phyloP scores from a whole-genome alignment of 2,329 filamentous ascomycete species.

The Eutypella sp. region DNA sequence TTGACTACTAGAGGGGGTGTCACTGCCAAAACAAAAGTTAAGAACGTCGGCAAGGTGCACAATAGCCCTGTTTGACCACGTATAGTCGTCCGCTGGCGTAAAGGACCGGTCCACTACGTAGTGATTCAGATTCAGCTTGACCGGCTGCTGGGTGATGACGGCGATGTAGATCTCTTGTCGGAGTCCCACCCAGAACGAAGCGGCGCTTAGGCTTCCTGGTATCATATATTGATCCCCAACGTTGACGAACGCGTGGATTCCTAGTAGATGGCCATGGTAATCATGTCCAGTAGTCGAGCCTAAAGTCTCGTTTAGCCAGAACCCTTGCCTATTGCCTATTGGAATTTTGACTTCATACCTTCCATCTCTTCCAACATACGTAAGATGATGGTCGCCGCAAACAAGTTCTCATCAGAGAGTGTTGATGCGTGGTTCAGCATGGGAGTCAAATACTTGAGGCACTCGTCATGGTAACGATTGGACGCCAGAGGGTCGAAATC shows the following conservation, averaged over 20 bases:
- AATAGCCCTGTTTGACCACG: slow-evolving; percentile 57
- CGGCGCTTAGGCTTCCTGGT: slow-evolving; percentile 41
- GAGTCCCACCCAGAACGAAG: slow-evolving; percentile 53
- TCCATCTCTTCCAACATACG: slow-evolving; percentile 46
- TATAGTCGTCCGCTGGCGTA: slow-evolving; percentile 43
- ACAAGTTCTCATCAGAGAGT: slow-evolving; percentile 45
- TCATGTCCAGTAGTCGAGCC: slow-evolving; percentile 38
- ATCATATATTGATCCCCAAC: slow-evolving; percentile 34
- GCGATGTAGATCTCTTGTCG: slow-evolving; percentile 57
- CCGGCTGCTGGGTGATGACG: slow-evolving; percentile 40
- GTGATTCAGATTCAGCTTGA: slow-evolving; percentile 45
- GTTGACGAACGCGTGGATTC: slow-evolving; percentile 43
- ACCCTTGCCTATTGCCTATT: slow-evolving; percentile 12
- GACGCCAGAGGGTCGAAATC: slow-evolving; percentile 45
- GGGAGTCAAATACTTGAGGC: slow-evolving; percentile 45
- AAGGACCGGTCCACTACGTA: slow-evolving; percentile 48
- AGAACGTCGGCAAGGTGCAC: slow-evolving; percentile 60
- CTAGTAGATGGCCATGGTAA: slow-evolving; percentile 41
- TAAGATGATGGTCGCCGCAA: slow-evolving; percentile 48
- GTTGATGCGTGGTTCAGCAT: slow-evolving; percentile 36
- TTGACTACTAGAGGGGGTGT: slow-evolving; percentile 24
- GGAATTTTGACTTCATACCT: slow-evolving; percentile 16
- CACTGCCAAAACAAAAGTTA: slow-evolving; percentile 54
- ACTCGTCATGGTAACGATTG: slow-evolving; percentile 49
- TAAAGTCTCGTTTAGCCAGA: slow-evolving; percentile 21